A percentile compares a stretch with the other conserved stretches of the same genome.
phyloP scores from a whole-genome alignment of 805 yeast genomes.

The Jamesozyma gamospora region DNA sequence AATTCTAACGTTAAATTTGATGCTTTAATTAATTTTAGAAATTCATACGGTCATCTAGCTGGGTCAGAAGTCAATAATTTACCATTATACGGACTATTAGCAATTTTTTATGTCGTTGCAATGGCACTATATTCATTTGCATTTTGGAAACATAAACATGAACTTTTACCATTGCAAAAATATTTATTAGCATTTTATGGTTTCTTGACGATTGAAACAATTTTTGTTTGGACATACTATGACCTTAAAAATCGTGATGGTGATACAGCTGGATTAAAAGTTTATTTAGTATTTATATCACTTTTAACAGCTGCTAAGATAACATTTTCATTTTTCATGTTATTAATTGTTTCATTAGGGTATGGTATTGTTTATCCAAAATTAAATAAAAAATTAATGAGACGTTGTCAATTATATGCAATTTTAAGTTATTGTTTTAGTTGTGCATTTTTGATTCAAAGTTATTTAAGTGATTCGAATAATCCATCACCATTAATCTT shows the following conservation, averaged over 20 bases:
- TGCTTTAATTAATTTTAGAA: constrained; percentile 74
- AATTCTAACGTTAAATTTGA: constrained; percentile 37
- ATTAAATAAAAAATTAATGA: constrained; percentile 65
- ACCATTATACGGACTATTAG: constrained; percentile 77
- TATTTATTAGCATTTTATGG: constrained; percentile 80
- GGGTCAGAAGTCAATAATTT: constrained; percentile 88
- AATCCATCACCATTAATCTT: constrained; percentile 42
- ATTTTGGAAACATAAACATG: constrained; percentile 75
- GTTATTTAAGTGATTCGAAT: constrained; percentile 43
- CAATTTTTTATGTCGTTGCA: constrained; percentile 73
- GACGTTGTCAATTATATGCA: constrained; percentile 53
- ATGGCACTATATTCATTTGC: constrained; percentile 78
- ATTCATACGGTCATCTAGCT: constrained; percentile 81
- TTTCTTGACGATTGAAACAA: constrained; percentile 73
- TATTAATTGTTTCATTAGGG: constrained; percentile 80
- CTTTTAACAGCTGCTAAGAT: constrained; percentile 70
- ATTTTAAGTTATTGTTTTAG: constrained; percentile 47
- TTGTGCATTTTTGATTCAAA: constrained; percentile 43
- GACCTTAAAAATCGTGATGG: constrained; percentile 67
- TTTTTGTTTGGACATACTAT: constrained; percentile 85
- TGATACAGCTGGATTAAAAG: constrained; percentile 46
- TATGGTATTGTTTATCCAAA: constrained; percentile 91
- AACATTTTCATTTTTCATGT: constrained; percentile 78
- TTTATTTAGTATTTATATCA: constrained; percentile 70
- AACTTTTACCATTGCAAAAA: constrained; percentile 80